Conservation (phyloP, 371 early-diverging fungal genomes). For the Mortierella sp. region DNA sequence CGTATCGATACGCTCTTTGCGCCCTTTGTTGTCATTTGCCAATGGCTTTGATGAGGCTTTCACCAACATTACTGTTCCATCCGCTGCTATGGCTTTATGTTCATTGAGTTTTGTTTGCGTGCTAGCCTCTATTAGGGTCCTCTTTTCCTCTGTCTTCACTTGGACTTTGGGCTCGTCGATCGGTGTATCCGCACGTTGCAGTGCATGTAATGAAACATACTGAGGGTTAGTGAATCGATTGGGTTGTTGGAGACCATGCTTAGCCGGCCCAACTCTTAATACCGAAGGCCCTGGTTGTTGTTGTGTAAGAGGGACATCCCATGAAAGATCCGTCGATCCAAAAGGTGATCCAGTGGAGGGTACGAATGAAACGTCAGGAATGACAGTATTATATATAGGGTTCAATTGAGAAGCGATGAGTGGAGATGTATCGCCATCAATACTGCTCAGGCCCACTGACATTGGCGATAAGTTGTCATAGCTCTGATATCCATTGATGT, state of each 20-base stretch:
- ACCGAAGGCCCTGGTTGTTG: conserved; percentile 18
- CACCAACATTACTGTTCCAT: conserved; percentile 11
- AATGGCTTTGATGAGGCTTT: background rate
- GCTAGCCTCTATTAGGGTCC: conserved; percentile 7
- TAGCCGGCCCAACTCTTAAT: conserved; percentile 5
- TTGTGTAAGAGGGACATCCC: conserved; percentile 7
- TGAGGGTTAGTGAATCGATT: conserved; percentile 35
- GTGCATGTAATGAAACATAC: conserved; percentile 28
- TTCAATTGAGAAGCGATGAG: conserved; percentile 6
- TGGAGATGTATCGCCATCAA: background rate
- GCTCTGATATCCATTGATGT: background rate
- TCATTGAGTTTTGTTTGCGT: conserved; percentile 28
- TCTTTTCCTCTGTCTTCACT: background rate
- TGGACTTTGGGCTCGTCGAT: conserved; percentile 25
- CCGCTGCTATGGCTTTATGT: background rate
- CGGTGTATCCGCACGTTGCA: conserved; percentile 11
- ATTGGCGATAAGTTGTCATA: background rate
- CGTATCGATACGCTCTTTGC: conserved; percentile 10
- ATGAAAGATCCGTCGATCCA: conserved; percentile 6
- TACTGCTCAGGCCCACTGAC: background rate
- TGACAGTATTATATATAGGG: conserved; percentile 17
- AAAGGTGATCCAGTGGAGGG: background rate
- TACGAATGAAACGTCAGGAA: conserved; percentile 18
- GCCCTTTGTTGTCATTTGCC: background rate
- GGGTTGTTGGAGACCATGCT: conserved; percentile 12